Base-by-base conservation (phyloP, 352 stramenopile species). In the Halophytophthora batemanensis region DNA sequence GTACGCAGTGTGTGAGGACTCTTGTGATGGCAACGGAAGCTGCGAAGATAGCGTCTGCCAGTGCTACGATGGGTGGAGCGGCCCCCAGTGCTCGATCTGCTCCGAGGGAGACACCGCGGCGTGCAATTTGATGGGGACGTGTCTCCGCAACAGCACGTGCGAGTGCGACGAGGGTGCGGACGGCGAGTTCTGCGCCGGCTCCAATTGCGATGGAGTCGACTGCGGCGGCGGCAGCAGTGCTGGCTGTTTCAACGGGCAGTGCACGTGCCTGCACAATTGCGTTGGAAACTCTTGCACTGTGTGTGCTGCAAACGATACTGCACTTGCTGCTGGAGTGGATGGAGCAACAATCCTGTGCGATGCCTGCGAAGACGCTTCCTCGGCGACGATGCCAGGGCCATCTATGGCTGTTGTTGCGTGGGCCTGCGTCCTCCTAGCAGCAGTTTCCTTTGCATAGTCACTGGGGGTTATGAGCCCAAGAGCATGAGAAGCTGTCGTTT, bases 31-130 rank as follows among this genome's bases (percentile, higher is more conserved):
- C 19, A 78, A 81, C 31, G 77, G 74, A 12, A 52, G 64, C 7
- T 88, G 77, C 51, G 61, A 72, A 50, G 59, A 47, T 44, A 72
- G 70, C 33, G 52, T 57, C 31, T 88, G 77, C 42, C 38, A 76
- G 56, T 88, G 77, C 50, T 86, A 75, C 61, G 49, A 49, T 15
- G 77, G 77, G 43, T 88, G 77, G 77, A 82, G 63, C 21, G 74
- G 77, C 13, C 69, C 74, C 14, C 77, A 88, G 64, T 88, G 77
- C 45, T 67, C 84, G 15, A 74, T 88, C 37, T 86, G 77, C 56
- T 66, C 64, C 1, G 43, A 67, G 35, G 74, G 77, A 23, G 72
- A 86, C 53, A 69, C 64, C 10, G 48, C 18, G 3, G 74, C 77
- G 10, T 88, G 77, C 43, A 83, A 79, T 41, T 56, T 72, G 15